Conservation (phyloP, 306 rosid genomes). For the Erythrophleum fordii region DNA sequence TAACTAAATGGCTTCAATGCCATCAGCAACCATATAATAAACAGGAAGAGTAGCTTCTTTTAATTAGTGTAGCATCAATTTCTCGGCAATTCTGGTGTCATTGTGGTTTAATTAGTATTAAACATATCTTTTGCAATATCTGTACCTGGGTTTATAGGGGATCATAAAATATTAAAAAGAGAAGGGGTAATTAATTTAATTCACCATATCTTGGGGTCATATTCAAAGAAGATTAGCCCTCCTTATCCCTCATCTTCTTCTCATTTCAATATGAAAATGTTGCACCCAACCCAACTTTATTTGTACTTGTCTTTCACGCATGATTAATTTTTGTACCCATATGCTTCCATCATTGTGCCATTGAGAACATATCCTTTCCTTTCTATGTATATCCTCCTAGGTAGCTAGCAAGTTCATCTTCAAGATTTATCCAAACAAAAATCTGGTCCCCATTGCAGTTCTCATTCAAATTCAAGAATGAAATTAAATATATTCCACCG, state of each 20-base stretch:
- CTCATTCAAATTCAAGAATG: not conserved
- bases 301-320: slow-evolving; percentile 41
- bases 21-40: not conserved
- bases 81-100: slow-evolving; percentile 24
- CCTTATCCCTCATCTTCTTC: slow-evolving; percentile 34
- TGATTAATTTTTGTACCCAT: not conserved
- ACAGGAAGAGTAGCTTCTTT: not conserved
- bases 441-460: not conserved
- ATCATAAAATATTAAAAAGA: not conserved
- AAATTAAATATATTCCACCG: not conserved
- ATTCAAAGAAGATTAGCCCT: slow-evolving; percentile 44
- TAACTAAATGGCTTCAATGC: not conserved
- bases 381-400: not conserved
- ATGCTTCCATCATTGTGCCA: not conserved
- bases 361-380: not conserved
- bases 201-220: slow-evolving; percentile 6
- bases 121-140: not conserved
- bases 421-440: not conserved
- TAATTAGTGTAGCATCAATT: slow-evolving; percentile 41
- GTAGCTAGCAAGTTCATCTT: not conserved
- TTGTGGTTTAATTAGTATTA: slow-evolving; percentile 10
- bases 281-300: slow-evolving; percentile 14
- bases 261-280: not conserved
- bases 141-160: too few species aligned
- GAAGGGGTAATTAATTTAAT: not conserved